Percentiles rank a stretch among this genome's conserved stretches.
Conservation (phyloP, 768 basidiomycete genomes). For the Hydnomerulius pinastri region DNA sequence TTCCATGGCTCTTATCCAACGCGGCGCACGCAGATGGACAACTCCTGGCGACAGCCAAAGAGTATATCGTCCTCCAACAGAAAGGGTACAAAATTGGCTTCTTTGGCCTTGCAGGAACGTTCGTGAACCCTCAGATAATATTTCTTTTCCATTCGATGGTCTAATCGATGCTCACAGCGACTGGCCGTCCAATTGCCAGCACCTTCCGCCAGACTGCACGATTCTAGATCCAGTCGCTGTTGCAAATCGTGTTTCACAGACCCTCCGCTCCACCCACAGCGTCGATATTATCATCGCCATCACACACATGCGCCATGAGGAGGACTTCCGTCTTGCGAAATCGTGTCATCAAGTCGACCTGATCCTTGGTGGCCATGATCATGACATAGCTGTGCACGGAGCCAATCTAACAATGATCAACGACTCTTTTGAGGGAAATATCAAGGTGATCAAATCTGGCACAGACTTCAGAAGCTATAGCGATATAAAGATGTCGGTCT, state of each 20-base stretch:
- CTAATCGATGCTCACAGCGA: not conserved
- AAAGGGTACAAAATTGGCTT: conserved; percentile 7
- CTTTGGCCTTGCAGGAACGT: conserved; percentile 13
- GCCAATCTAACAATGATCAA: not conserved
- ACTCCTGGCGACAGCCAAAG: conserved; percentile 6
- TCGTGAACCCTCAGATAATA: not conserved
- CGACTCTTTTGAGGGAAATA: conserved; percentile 6
- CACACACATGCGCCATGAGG: conserved; percentile 16
- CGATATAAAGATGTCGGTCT: conserved; percentile 6
- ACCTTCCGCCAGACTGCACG: conserved; percentile 6
- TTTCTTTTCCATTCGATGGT: not conserved
- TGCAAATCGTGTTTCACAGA: conserved; percentile 3
- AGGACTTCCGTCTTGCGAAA: not conserved
- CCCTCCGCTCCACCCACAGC: not conserved
- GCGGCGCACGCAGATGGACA: conserved; percentile 5
- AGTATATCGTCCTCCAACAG: conserved; percentile 6
- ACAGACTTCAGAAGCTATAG: conserved; percentile 5
- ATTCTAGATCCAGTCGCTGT: conserved; percentile 12
- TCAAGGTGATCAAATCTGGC: conserved; percentile 8
- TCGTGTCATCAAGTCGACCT: conserved; percentile 4
- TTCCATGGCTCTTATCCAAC: conserved; percentile 15
- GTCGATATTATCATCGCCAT: conserved; percentile 9
- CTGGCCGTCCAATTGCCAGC: conserved; percentile 9
- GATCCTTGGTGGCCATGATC: conserved; percentile 13
- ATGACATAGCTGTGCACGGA: conserved; percentile 12